Evolutionary conservation across 441 rosid genomes (phyloP), one percentile per base, ranked within the genome.

Genomic region (Erodium chrysanthum): DNA sequence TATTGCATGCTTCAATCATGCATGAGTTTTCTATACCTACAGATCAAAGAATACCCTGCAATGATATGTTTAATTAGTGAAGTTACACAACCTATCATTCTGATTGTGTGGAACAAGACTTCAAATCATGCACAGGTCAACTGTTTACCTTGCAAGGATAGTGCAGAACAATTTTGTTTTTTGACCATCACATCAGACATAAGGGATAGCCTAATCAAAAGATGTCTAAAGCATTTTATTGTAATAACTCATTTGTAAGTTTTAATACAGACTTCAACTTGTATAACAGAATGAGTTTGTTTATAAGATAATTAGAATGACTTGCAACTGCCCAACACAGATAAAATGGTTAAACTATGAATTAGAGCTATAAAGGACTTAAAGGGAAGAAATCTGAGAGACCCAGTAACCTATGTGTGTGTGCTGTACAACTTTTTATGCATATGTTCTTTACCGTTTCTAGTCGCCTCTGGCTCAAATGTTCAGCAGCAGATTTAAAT

Each of bases 401-500:
- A 6, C 3, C 33, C 4, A 4, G 5, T n/a, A n/a, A n/a, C n/a
- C 64, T 17, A 8, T 6, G 3, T 27, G 15, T 29, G 42, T 40
- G 64, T 23, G 66, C 18, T 48, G 68, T 31, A 4, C 68, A 67
- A n/a, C n/a, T 17, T 25, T 22, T 64, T 21, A 63, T 17, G 66
- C 5, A 35, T 15, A 71, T 40, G 54, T 76, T 7, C 90, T 3
- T 86, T 85, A 90, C 96, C 0, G 68, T 74, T 84, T 64, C 74
- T 25, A 56, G 35, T 12, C 65, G 78, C 22, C 67, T 75, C 72
- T 80, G 81, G 74, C 80, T 80, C 70, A 91, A 74, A 40, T 72
- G 81, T 65, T 81, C 81, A 70, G 77, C 93, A 74, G 80, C 75
- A 66, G 80, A 77, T 82, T 88, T 92, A 73, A 85, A 94, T 33